These are phyloP conservation scores for Phanerochaete sordida DNA, from an alignment of 768 basidiomycete genomes.

Conservation along the genomic window DNA sequence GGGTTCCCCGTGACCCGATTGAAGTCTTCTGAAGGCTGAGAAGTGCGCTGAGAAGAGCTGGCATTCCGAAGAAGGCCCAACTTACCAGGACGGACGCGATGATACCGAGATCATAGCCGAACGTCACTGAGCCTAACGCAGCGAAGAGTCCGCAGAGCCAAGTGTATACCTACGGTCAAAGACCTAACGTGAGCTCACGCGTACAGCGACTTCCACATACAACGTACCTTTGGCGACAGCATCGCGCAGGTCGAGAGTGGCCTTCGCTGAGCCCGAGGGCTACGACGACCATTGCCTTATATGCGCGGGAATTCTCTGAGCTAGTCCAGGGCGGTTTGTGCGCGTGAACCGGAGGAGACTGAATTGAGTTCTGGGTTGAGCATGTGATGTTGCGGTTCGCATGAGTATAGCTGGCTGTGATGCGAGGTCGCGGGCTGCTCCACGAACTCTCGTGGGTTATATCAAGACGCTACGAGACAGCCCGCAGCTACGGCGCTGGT, in stretches of 20 bases:
- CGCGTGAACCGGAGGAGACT: neutral
- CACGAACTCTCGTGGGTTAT: neutral
- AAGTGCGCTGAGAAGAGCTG: neutral
- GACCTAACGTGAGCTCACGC: neutral
- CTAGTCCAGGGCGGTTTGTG: neutral
- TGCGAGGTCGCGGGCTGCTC: neutral
- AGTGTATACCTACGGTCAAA: conserved; percentile 33
- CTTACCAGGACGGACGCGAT: conserved; percentile 43
- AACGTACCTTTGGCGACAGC: conserved; percentile 35
- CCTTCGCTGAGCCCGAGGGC: neutral
- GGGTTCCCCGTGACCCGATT: conserved; percentile 16
- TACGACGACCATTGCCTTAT: neutral
- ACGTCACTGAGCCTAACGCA: conserved; percentile 30
- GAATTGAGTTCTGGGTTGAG: neutral
- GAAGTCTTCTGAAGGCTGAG: conserved; percentile 19
- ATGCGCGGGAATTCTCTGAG: neutral
- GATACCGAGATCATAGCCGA: conserved; percentile 50
- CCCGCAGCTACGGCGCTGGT: too few relatives aligned
- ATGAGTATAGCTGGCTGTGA: neutral
- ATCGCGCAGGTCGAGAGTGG: conserved; percentile 22
- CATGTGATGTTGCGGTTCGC: neutral
- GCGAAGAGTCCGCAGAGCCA: conserved; percentile 53
- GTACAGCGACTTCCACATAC: neutral
- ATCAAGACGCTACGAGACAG: neutral
- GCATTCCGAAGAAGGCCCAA: too few relatives aligned